phyloP scores from a whole-genome alignment of 306 rosid species.

The Clitoria ternatea region DNA sequence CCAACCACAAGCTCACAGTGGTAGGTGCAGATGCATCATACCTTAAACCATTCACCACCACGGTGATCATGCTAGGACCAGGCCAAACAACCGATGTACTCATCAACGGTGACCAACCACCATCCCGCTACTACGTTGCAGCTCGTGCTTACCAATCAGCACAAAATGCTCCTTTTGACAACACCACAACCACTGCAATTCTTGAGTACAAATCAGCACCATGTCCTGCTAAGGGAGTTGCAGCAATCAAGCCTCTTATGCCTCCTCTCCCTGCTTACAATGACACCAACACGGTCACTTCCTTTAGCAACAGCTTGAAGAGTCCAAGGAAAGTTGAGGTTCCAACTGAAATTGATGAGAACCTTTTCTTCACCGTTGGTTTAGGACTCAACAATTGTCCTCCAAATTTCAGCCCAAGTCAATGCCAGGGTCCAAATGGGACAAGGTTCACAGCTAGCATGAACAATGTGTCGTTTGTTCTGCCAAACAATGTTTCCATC shows the following conservation, averaged over 20 bases:
- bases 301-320: conserved; percentile 55
- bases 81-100: conserved; percentile 98
- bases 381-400: conserved; percentile 84
- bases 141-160: conserved; percentile 82
- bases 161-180: conserved; percentile 65
- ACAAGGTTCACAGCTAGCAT: conserved; percentile 86
- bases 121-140: conserved; percentile 77
- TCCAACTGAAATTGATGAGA: conserved; percentile 62
- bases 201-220: conserved; percentile 70
- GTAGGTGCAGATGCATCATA: conserved; percentile 94
- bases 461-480: conserved; percentile 80
- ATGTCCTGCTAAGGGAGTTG: conserved; percentile 48
- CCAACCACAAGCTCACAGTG: conserved; percentile 79
- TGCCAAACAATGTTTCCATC: conserved; percentile 56
- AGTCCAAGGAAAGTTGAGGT: conserved; percentile 54
- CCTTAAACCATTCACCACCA: conserved; percentile 80
- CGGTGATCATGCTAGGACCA: conserved; percentile 75
- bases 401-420: conserved; percentile 22
- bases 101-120: conserved; percentile 68
- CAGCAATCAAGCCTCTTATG: conserved; percentile 43
- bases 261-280: conserved; percentile 71
- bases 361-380: conserved; percentile 71
- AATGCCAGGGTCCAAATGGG: conserved; percentile 89
- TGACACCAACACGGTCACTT: conserved; percentile 78
- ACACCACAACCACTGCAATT: conserved; percentile 90